phyloP scores from a whole-genome alignment of 2,329 filamentous ascomycete species.

The Colletotrichum scovillei region DNA sequence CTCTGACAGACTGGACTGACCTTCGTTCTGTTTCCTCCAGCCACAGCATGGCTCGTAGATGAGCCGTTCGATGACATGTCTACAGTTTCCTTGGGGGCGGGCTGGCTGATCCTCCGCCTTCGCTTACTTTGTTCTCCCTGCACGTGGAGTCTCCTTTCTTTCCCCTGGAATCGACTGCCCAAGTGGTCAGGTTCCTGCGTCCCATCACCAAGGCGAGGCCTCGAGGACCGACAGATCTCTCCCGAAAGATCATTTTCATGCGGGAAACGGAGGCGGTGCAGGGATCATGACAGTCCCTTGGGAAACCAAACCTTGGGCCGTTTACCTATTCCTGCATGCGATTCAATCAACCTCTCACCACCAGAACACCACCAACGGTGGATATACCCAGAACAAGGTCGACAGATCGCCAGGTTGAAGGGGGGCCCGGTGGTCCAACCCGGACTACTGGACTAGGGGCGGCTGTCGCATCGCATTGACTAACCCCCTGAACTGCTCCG shows the following conservation, averaged over 20 bases:
- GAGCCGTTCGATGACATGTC: neutral
- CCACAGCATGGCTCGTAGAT: slow-evolving; percentile 14
- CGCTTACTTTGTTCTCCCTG: neutral
- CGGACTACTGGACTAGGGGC: slow-evolving; percentile 27
- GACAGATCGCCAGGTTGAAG: neutral
- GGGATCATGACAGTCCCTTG: slow-evolving; percentile 25
- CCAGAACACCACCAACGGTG: slow-evolving; percentile 22
- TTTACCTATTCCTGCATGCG: slow-evolving; percentile 1
- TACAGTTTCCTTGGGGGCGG: neutral
- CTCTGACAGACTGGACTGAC: neutral
- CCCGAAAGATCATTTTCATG: slow-evolving; percentile 12
- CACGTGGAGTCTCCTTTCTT: neutral
- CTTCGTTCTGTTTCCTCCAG: slow-evolving; percentile 5
- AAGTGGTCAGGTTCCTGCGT: neutral
- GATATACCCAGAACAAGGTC: slow-evolving; percentile 23
- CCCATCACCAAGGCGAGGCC: neutral
- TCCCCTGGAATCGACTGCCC: neutral
- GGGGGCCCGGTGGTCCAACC: neutral
- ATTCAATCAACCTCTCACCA: slow-evolving; percentile 33
- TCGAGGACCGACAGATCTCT: slow-evolving; percentile 7
- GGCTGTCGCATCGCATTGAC: slow-evolving; percentile 34
- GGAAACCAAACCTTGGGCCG: slow-evolving; percentile 16
- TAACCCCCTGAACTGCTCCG: slow-evolving; percentile 13
- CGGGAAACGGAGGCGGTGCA: slow-evolving; percentile 9
- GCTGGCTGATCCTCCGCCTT: slow-evolving; percentile 22